phyloP scores from a whole-genome alignment of 2,329 filamentous ascomycete genomes.

The Epichloe gansuensis region DNA sequence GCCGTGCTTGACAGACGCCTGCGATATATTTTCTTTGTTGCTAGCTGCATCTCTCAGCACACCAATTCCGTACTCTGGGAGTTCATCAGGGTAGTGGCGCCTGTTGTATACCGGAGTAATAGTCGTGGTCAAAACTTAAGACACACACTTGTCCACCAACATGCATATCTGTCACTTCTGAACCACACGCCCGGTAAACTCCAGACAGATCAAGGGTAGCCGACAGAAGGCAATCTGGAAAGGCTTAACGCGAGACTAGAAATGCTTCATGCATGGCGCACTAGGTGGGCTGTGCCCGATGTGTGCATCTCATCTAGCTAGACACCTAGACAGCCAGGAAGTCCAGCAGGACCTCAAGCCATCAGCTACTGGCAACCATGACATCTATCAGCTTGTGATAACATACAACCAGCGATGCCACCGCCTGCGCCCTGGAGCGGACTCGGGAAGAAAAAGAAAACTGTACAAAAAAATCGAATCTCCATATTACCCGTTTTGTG shows the following conservation, averaged over 20 bases:
- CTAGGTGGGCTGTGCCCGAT: background rate
- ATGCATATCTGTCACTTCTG: background rate
- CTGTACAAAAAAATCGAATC: too few relatives aligned
- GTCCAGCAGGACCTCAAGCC: too few relatives aligned
- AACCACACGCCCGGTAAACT: background rate
- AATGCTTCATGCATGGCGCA: background rate
- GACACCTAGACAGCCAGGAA: background rate
- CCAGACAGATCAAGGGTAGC: background rate
- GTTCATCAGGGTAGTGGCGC: background rate
- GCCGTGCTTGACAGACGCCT: background rate
- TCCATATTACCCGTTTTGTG: background rate
- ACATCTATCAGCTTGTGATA: background rate
- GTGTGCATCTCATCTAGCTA: background rate
- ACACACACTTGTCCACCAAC: background rate
- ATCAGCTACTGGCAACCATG: background rate
- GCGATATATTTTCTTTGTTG: constrained; percentile 1
- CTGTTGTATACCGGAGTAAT: background rate
- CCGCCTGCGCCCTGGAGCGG: background rate
- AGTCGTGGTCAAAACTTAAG: too few relatives aligned
- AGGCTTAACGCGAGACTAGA: background rate
- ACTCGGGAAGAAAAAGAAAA: background rate
- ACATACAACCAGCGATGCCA: background rate
- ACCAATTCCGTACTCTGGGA: background rate
- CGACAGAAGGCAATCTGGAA: background rate
- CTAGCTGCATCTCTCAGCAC: background rate